Evolutionary conservation across 2,329 filamentous ascomycete species (phyloP), one percentile per base, ranked within the genome.

Genomic region (Pseudogymnoascus sp.): DNA sequence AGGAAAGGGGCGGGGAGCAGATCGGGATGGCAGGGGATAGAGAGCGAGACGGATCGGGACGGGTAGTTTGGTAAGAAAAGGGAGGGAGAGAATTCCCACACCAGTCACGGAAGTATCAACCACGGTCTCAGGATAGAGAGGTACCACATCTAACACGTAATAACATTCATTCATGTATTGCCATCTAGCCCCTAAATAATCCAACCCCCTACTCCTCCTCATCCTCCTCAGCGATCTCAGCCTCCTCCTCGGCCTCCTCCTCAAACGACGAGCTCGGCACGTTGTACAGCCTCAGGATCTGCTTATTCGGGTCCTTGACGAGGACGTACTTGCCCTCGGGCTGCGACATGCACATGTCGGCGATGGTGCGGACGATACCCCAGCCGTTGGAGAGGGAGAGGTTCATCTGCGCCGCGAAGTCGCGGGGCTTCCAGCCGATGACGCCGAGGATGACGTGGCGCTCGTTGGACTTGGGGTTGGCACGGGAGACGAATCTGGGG

Each of bases 391-490:
- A 90, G 64, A 97, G 84, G 72, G 93, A 96, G 72, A 99, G 79
- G 80, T 97, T 97, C 95, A 99, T 99, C 83, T 99, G 95, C 73
- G 85, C 84, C 67, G 95, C 95, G 71, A 99, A 97, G 75, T 99
- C 96, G 71, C 90, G 88, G 38, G 95, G 95, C 83, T 99, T 99
- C 88, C 96, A 97, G 78, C 93, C 93, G 33, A 97, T 84, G 64
- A 99, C 95, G 71, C 95, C 95, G 62, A 99, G 87, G 69, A 99
- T 87, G 74, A 97, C 90, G 79, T 99, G 95, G 78, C 91, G 91
- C 75, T 96, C 90, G 74, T 95, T 92, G 72, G 85, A 87, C 81
- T 95, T 93, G 69, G 95, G 93, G 82, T 93, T 96, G 71, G 87
- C 85, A 72, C 95, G 92, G 62, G 93, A 97, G 67, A 99, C 92